These are phyloP conservation scores for Lepraria neglecta DNA, from an alignment of 495 filamentous ascomycete genomes.

Conservation along the genomic window DNA sequence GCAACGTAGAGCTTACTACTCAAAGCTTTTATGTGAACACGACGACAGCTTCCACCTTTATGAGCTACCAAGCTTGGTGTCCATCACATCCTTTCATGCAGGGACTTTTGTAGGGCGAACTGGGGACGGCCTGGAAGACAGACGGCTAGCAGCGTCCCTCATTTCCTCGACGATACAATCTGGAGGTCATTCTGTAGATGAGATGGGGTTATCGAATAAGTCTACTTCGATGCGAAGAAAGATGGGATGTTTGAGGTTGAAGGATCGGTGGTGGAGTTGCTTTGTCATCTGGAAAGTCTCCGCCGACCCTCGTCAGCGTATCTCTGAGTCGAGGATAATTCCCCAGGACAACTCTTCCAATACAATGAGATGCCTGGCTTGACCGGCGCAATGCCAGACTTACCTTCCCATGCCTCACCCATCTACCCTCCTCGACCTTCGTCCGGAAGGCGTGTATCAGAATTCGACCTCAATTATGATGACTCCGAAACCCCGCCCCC, in stretches of 20 bases:
- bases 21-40: too few species aligned
- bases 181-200: too few species aligned
- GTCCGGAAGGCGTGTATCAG: conserved; percentile 30
- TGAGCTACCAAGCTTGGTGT: too few species aligned
- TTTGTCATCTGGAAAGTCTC: conserved; percentile 14
- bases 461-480: conserved; percentile 34
- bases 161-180: too few species aligned
- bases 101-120: too few species aligned
- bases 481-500: conserved; percentile 39
- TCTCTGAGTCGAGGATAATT: background rate
- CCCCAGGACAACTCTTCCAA: background rate
- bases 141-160: too few species aligned
- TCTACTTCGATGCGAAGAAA: too few species aligned
- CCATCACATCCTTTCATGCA: too few species aligned
- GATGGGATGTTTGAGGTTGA: background rate
- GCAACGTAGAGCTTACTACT: too few species aligned
- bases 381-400: conserved; percentile 41
- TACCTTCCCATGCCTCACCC: conserved; percentile 48
- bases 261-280: background rate
- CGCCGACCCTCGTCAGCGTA: conserved; percentile 8
- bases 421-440: conserved; percentile 42
- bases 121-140: too few species aligned
- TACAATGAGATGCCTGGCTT: conserved; percentile 19
- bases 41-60: too few species aligned
- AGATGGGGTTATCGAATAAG: too few species aligned